Conservation (phyloP, 768 basidiomycete species). For the Coprinopsis sp. region DNA sequence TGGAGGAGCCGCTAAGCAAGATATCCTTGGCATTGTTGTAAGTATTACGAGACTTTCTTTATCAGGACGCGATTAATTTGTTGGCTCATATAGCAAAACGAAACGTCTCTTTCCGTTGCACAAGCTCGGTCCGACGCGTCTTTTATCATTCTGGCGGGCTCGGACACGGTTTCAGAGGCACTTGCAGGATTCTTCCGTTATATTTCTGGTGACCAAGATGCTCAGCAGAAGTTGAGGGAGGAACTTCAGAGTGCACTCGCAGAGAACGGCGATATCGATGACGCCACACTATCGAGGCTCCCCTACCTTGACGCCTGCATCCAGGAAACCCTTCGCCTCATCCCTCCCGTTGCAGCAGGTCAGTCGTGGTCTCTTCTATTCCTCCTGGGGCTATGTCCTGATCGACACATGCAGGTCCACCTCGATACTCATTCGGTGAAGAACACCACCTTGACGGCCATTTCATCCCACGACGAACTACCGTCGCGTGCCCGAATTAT, state of each 20-base stretch:
- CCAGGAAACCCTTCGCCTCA: constrained; percentile 20
- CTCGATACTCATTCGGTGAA: not conserved
- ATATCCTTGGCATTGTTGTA: constrained; percentile 22
- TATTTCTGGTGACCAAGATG: constrained; percentile 7
- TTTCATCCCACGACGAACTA: constrained; percentile 4
- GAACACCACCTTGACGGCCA: not conserved
- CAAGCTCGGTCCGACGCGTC: constrained; percentile 19
- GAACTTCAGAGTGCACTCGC: constrained; percentile 11
- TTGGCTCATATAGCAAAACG: constrained; percentile 14
- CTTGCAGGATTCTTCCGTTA: constrained; percentile 15
- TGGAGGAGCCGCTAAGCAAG: constrained; percentile 6
- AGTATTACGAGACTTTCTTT: not conserved
- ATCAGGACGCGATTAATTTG: not conserved
- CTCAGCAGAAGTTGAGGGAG: constrained; percentile 9
- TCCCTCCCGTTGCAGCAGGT: constrained; percentile 21
- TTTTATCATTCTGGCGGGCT: constrained; percentile 19
- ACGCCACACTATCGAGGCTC: constrained; percentile 11
- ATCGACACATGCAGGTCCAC: not conserved
- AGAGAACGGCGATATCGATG: constrained; percentile 13
- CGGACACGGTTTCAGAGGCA: constrained; percentile 18
- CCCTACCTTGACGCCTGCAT: constrained; percentile 22
- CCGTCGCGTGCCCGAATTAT: constrained; percentile 5
- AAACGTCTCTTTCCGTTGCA: constrained; percentile 8
- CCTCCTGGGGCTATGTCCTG: not conserved
- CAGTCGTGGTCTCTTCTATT: not conserved